Percentiles rank a stretch among this genome's conserved stretches.
Evolutionary conservation across 495 filamentous ascomycete genomes (phyloP).

Genomic region (Apodospora peruviana): DNA sequence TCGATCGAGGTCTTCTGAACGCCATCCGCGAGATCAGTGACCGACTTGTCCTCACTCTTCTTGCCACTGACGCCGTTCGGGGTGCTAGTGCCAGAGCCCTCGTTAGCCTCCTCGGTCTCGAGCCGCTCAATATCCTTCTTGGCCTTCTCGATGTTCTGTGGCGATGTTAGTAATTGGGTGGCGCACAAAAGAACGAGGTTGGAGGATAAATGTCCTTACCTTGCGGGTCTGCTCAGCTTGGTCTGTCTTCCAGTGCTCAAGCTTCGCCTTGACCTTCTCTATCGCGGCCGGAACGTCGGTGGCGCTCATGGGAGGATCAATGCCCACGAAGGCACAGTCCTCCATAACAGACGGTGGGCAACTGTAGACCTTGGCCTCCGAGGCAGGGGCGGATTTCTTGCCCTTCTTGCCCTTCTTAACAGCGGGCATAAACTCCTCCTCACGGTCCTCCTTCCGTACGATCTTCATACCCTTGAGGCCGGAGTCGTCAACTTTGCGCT

Average conservation of each 20-base stretch:
- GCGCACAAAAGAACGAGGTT: background rate
- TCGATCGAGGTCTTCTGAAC: constrained; percentile 69
- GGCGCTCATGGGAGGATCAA: constrained; percentile 81
- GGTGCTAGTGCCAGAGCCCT: constrained; percentile 26
- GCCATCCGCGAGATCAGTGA: constrained; percentile 46
- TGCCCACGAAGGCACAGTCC: constrained; percentile 73
- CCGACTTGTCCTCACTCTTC: constrained; percentile 32
- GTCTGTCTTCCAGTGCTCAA: constrained; percentile 88
- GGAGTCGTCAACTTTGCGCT: constrained; percentile 73
- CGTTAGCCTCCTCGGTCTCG: constrained; percentile 48
- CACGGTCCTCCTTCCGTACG: constrained; percentile 73
- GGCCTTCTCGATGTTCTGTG: constrained; percentile 74
- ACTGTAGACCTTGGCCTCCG: constrained; percentile 64
- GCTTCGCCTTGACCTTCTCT: constrained; percentile 88
- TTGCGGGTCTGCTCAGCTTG: constrained; percentile 87
- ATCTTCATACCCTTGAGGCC: constrained; percentile 73
- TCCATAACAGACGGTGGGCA: constrained; percentile 85
- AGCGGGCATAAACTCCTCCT: constrained; percentile 83
- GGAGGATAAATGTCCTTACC: constrained; percentile 53
- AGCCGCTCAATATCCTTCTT: constrained; percentile 58
- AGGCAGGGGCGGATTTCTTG: constrained; percentile 51
- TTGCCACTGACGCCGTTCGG: constrained; percentile 36
- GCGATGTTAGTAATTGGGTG: constrained; percentile 3
- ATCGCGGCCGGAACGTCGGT: constrained; percentile 68
- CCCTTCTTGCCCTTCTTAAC: constrained; percentile 89